Evolutionary conservation across 2,329 filamentous ascomycete species (phyloP), one percentile per base, ranked within the genome.

Genomic region (Fusarium incarnatum): DNA sequence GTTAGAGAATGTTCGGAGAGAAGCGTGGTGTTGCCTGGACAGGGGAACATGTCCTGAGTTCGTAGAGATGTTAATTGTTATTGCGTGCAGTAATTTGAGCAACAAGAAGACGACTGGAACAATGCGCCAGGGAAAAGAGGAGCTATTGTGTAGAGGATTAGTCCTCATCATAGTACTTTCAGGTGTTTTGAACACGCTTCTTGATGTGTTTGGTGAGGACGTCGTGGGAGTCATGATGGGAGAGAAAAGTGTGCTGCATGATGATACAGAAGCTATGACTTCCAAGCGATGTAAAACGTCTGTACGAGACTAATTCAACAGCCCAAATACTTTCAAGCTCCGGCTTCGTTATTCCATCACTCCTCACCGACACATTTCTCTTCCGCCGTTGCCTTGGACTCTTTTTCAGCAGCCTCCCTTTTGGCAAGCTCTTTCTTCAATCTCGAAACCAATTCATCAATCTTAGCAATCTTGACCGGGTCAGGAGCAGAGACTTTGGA

Each of bases 171-270:
- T 11, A 12, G 10, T n/a, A n/a, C 10, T 37, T 2, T 37, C 10
- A 11, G 18, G 0, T 10, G 16, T 37, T 4, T 0, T 11, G 18
- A 1, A 6, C 5, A 37, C 5, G 3, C 18, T 37, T 11, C 18
- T 12, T 11, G 18, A 37, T 1, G 3, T 11, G 6, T 4, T n/a
- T 37, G 34, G 5, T 4, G 18, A n/a, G 18, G 18, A 37, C 3
- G 10, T n/a, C 3, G 10, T 37, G 18, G 6, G 34, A 37, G 10
- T 11, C 18, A 37, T n/a, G 4, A 7, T n/a, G 34, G 6, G 11
- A n/a, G n/a, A 7, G 34, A 12, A 37, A 7, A n/a, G 3, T n/a
- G 18, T 37, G 18, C 18, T 37, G 10, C 10, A 37, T 12, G 34
- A 3, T n/a, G 9, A 10, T 37, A 11, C 8, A n/a, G 6, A 37